A percentile compares a stretch with the other conserved stretches of the same genome.
These are phyloP conservation scores for Posidonia oceanica DNA, from an alignment of 116 monocot species.

Conservation along the genomic window DNA sequence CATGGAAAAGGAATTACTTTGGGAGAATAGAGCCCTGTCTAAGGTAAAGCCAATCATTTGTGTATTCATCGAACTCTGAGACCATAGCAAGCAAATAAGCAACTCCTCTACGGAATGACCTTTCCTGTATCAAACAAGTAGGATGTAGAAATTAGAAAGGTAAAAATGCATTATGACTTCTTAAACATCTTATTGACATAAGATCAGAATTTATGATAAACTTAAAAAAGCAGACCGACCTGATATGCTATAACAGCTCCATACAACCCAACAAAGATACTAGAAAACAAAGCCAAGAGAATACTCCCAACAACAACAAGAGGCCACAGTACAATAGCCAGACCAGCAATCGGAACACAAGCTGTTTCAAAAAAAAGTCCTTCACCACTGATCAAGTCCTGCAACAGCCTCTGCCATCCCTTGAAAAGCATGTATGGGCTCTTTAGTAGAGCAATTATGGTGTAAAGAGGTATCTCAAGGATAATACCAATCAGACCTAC, in stretches of 20 bases:
- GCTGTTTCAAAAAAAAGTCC: conserved; percentile 81
- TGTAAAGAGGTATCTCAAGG: conserved; percentile 78
- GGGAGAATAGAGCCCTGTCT: conserved; percentile 83
- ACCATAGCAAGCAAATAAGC: conserved; percentile 74
- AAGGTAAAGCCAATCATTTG: conserved; percentile 94
- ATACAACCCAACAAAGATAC: conserved; percentile 81
- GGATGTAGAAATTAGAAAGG: too few species aligned
- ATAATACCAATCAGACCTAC: conserved; percentile 64
- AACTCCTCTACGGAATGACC: conserved; percentile 62
- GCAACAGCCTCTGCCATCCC: conserved; percentile 84
- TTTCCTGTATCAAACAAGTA: conserved; percentile 39
- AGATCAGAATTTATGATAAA: neutral
- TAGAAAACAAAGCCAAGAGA: conserved; percentile 54
- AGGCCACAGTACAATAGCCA: conserved; percentile 84
- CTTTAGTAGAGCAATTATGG: conserved; percentile 78
- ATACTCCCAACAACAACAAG: conserved; percentile 65
- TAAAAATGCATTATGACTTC: too few species aligned
- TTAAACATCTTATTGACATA: too few species aligned
- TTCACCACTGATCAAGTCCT: conserved; percentile 74
- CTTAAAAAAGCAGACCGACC: conserved; percentile 16
- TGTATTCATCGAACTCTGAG: conserved; percentile 89
- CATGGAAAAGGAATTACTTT: conserved; percentile 35
- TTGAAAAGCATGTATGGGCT: conserved; percentile 96
- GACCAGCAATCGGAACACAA: conserved; percentile 79
- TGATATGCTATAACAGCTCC: conserved; percentile 80